Conservation (phyloP, 768 basidiomycete species). For the Tulasnella sp. region DNA sequence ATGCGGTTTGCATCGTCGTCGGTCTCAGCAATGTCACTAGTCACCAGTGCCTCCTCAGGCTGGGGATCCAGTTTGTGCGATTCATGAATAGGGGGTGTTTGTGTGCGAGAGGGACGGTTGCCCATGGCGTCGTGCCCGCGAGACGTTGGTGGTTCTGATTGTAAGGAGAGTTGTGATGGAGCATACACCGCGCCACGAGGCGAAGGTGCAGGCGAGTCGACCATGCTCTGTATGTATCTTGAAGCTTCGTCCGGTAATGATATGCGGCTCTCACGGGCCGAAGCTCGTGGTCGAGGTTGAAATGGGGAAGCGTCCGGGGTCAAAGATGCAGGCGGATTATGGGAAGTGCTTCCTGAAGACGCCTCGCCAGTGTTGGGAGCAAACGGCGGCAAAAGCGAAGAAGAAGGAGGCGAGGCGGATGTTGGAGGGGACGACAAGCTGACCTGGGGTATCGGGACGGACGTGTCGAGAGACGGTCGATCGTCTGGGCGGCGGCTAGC, state of each 20-base stretch:
- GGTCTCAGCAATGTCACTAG: neutral
- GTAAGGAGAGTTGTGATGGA: constrained; percentile 1
- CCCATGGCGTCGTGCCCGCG: neutral
- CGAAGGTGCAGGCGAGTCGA: constrained; percentile 49
- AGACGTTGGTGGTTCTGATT: neutral
- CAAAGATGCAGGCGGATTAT: neutral
- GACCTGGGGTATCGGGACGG: constrained; percentile 1
- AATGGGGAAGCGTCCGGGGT: constrained; percentile 4
- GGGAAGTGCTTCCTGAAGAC: constrained; percentile 3
- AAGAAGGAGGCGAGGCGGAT: neutral
- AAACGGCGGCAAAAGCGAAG: neutral
- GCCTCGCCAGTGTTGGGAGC: neutral
- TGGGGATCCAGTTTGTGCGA: neutral
- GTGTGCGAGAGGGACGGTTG: constrained; percentile 1
- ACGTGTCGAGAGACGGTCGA: neutral
- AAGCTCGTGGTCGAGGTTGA: constrained; percentile 21
- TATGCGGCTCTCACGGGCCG: constrained; percentile 53
- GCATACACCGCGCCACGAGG: constrained; percentile 25
- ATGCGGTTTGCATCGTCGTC: neutral
- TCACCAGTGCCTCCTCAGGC: neutral
- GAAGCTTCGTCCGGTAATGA: constrained; percentile 68
- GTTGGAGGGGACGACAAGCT: constrained; percentile 1
- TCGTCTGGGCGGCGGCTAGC: neutral
- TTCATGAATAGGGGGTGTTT: neutral
- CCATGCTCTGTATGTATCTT: constrained; percentile 57